Base-by-base conservation (phyloP, 2,329 filamentous ascomycete genomes). In the Nemania bipapillata region DNA sequence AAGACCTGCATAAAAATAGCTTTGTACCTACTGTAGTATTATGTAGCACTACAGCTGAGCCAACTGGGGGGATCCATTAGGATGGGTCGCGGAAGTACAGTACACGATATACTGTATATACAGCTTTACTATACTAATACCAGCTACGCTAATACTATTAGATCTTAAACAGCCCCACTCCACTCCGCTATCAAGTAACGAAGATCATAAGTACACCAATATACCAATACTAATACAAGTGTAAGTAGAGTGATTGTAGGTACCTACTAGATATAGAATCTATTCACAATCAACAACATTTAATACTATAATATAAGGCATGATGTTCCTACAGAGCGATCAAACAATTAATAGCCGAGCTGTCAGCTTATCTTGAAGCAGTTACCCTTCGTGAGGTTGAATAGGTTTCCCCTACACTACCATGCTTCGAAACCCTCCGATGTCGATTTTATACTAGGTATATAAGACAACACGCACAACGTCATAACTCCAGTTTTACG, bases 1-100 rank as follows among this genome's bases (percentile, higher is more conserved):
- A 53, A 40, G 52, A 12, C 52, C 40, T 64, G 54, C 65, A 64
- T 55, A 67, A 67, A 63, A 67, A 67, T 67, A 67, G 49, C 60
- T 66, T 40, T 32, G 50, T 50, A 32, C 30, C 30, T 32, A 32
- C 30, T 32, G 30, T 32, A 32, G 30, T 32, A 32, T 32, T 32
- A 4, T 32, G 30, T 32, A 32, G 30, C 9, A 22, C 3, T 45
- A 50, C 47, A 20, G 47, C 52, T 28, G 35, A 24, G 37, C 47
- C 22, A 20, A 61, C 24, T 8, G 35, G 47, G 35, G 47, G n/a
- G n/a, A 60, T 54, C 63, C 49, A 60, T 20, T 53, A 37, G 37
- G 49, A 49, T 49, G 63, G 47, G 20, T 45, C 40, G 20, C 40
- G 40, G 5, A 45, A 45, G 54, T 20, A 50, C n/a, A 1, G 22